A percentile compares a stretch with the other conserved stretches of the same genome.
phyloP scores from a whole-genome alignment of 345 rosid genomes.

The Bretschneidera sinensis region DNA sequence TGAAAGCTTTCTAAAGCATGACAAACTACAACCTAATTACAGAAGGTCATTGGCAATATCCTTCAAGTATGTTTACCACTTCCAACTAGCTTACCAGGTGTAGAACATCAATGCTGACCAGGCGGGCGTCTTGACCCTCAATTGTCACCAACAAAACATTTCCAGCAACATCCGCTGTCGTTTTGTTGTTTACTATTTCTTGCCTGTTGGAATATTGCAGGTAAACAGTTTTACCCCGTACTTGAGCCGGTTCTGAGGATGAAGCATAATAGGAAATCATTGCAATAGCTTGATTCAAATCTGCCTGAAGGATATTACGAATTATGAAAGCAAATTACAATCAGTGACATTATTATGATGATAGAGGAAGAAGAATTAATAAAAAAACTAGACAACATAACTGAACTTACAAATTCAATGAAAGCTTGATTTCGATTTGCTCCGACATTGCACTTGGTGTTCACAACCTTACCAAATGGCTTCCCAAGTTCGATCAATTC shows the following conservation, averaged over 20 bases:
- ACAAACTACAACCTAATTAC: constrained; percentile 72
- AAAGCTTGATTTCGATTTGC: constrained; percentile 97
- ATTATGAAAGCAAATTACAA: not conserved
- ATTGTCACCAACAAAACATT: constrained; percentile 89
- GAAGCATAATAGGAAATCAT: constrained; percentile 98
- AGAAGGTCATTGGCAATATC: constrained; percentile 35
- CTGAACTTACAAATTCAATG: constrained; percentile 83
- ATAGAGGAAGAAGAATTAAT: not conserved
- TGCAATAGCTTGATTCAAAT: constrained; percentile 94
- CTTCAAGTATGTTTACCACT: constrained; percentile 34
- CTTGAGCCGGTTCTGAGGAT: constrained; percentile 98
- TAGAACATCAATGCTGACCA: constrained; percentile 96
- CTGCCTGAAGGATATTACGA: constrained; percentile 49
- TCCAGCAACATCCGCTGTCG: constrained; percentile 96
- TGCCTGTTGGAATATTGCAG: constrained; percentile 97
- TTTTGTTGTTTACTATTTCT: constrained; percentile 96
- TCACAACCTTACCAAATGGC: constrained; percentile 93
- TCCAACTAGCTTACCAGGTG: constrained; percentile 74
- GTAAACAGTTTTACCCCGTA: constrained; percentile 98
- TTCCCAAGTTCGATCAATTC: constrained; percentile 92
- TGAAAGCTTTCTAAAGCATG: constrained; percentile 53
- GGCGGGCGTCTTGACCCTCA: constrained; percentile 94
- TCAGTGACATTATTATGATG: not conserved
- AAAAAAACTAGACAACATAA: not conserved
- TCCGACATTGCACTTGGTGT: constrained; percentile 98